Evolutionary conservation across 805 yeast species (phyloP), one percentile per base, ranked within the genome.

Genomic region (Yamadazyma sp.): DNA sequence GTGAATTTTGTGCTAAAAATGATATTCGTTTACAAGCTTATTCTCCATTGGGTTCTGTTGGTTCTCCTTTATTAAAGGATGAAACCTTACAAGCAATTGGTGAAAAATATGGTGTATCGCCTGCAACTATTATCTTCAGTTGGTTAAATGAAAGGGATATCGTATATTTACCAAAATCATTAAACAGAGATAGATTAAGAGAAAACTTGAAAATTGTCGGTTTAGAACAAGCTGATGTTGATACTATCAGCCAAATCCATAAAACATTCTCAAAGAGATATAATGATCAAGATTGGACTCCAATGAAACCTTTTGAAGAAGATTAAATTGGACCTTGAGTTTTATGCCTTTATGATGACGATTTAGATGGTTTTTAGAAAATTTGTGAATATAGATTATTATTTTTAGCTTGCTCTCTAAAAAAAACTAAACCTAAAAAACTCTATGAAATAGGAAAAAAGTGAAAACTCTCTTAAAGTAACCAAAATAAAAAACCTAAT

Each of bases 11-110:
- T 66, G 22, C 43, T 33, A 30, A 42, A 24, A 38, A 50, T 17
- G 48, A 33, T 23, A 49, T 50, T 29, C 23, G 40, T 14, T 56
- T 82, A 36, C 82, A 82, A 55, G 94, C 94, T 7, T 86, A 84
- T 61, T 79, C 86, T 20, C 93, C 95, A 17, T 66, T 86, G 47
- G 91, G 88, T 7, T 71, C 82, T 20, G 58, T 64, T 5, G 73
- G 69, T 38, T 71, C 80, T 7, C 80, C 83, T 10, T 45, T 77
- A 11, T 56, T 76, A 39, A 52, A 58, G 18, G 71, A 78, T 45
- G 66, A 60, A 17, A 53, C 60, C 4, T 50, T 80, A 13, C 40
- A 50, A 3, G 58, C 58, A 5, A 49, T 79, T 23, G 77, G 82
- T 8, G 53, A 69, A 28, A 70, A 66, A 40, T 52, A 61, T 40